Evolutionary conservation across 2,329 filamentous ascomycete species (phyloP).

Genomic region (Xylariaceae sp.): DNA sequence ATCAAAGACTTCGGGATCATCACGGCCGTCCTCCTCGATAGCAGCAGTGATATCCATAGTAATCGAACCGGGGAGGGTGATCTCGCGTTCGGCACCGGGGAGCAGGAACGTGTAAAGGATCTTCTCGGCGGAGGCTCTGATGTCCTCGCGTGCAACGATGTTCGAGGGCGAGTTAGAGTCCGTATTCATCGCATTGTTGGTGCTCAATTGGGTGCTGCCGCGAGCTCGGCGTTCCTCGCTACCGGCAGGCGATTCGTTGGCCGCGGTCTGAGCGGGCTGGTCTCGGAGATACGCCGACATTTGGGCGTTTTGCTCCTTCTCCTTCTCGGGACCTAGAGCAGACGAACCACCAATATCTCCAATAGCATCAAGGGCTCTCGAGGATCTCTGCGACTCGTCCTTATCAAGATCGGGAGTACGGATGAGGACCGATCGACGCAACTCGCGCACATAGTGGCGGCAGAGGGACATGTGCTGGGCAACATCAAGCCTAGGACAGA

Average conservation of each 20-base stretch:
- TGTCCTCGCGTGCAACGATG: conserved; percentile 80
- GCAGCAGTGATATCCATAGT: conserved; percentile 77
- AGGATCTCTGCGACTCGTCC: conserved; percentile 75
- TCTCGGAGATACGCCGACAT: conserved; percentile 85
- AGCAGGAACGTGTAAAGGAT: conserved; percentile 97
- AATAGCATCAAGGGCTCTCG: conserved; percentile 66
- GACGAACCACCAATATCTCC: conserved; percentile 61
- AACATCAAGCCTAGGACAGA: conserved; percentile 78
- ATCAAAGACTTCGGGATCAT: conserved; percentile 96
- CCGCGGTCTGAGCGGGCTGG: conserved; percentile 44
- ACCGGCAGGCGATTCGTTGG: conserved; percentile 51
- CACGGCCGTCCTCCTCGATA: conserved; percentile 85
- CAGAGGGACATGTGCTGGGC: conserved; percentile 98
- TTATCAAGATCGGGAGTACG: conserved; percentile 88
- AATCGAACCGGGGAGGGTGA: conserved; percentile 84
- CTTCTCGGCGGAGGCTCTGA: conserved; percentile 91
- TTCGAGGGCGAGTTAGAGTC: conserved; percentile 80
- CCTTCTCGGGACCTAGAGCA: conserved; percentile 61
- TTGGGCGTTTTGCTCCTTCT: conserved; percentile 77
- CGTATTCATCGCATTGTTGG: conserved; percentile 58
- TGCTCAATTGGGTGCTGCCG: conserved; percentile 52
- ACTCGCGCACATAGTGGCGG: conserved; percentile 92
- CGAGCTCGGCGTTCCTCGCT: conserved; percentile 43
- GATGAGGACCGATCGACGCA: conserved; percentile 86
- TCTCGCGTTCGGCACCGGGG: conserved; percentile 92